These are phyloP conservation scores for Pichia rugopelliculosa DNA, from an alignment of 805 yeast genomes.

Conservation along the genomic window DNA sequence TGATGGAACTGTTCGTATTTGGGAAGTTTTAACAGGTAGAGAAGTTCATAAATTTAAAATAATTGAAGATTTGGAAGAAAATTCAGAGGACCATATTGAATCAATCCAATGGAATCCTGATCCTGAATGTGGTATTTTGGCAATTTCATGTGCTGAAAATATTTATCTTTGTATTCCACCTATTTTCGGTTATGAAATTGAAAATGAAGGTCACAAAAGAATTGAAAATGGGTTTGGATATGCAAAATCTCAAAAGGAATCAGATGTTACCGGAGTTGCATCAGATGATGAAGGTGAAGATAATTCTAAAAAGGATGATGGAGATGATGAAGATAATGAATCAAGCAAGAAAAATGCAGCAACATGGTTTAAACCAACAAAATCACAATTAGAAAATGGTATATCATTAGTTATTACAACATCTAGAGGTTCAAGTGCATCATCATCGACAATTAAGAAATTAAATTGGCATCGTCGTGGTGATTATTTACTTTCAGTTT, in stretches of 20 bases:
- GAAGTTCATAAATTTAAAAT: slow-evolving; percentile 66
- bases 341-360: slow-evolving; percentile 45
- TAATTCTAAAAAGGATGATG: slow-evolving; percentile 29
- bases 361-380: slow-evolving; percentile 77
- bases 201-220: slow-evolving; percentile 68
- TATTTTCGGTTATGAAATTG: slow-evolving; percentile 79
- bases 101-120: slow-evolving; percentile 88
- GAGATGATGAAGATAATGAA: slow-evolving; percentile 19
- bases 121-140: slow-evolving; percentile 63
- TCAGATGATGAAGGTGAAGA: slow-evolving; percentile 29
- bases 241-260: slow-evolving; percentile 35
- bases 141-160: slow-evolving; percentile 76
- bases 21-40: slow-evolving; percentile 95
- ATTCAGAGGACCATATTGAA: slow-evolving; percentile 70
- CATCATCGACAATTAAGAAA: slow-evolving; percentile 62
- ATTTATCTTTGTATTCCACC: slow-evolving; percentile 82
- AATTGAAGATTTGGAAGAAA: slow-evolving; percentile 40
- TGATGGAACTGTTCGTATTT: slow-evolving; percentile 90
- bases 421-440: slow-evolving; percentile 29
- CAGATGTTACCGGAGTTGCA: slow-evolving; percentile 25
- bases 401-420: slow-evolving; percentile 65
- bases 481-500: slow-evolving; percentile 92
- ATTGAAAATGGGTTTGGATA: slow-evolving; percentile 91
- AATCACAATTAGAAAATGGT: slow-evolving; percentile 53
- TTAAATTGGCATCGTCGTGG: slow-evolving; percentile 96